A percentile compares a stretch with the other conserved stretches of the same genome.
phyloP scores from a whole-genome alignment of 1,139 yeast species.

The Nakaseomyces sp. region DNA sequence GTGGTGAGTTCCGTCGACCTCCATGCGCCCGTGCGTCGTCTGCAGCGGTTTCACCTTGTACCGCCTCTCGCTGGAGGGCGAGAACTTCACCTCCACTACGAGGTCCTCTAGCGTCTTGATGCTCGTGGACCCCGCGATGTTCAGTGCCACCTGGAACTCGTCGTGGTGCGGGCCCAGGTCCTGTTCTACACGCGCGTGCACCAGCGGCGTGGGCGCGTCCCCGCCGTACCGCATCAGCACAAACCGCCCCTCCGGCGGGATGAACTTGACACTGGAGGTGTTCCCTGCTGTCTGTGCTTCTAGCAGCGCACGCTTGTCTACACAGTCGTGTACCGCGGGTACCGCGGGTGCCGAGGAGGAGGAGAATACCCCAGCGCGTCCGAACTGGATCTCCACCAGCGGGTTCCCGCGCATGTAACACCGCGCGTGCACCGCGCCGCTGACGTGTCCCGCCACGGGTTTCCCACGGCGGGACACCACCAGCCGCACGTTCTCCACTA shows the following conservation, averaged over 20 bases:
- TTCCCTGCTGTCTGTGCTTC: slow-evolving; percentile 31
- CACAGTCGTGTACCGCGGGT: slow-evolving; percentile 40
- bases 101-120: slow-evolving; percentile 54
- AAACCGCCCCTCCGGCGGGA: slow-evolving; percentile 84
- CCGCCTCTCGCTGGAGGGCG: slow-evolving; percentile 11
- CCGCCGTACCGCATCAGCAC: slow-evolving; percentile 56
- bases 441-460: slow-evolving; percentile 39
- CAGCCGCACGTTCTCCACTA: slow-evolving; percentile 50
- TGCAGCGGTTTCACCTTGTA: slow-evolving; percentile 22
- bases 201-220: slow-evolving; percentile 37
- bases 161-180: slow-evolving; percentile 53
- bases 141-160: slow-evolving; percentile 68
- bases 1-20: slow-evolving; percentile 36
- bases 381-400: slow-evolving; percentile 47
- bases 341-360: too few relatives aligned
- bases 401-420: slow-evolving; percentile 74
- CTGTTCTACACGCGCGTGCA: slow-evolving; percentile 46
- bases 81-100: too few relatives aligned
- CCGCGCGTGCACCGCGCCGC: slow-evolving; percentile 56
- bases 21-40: slow-evolving; percentile 32
- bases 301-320: slow-evolving; percentile 25
- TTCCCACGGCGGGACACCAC: too few relatives aligned
- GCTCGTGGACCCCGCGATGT: slow-evolving; percentile 42
- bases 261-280: slow-evolving; percentile 34
- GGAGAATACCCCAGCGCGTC: slow-evolving; percentile 43